These are phyloP conservation scores for Paraglomus brasilianum DNA, from an alignment of 192 early-diverging fungal genomes.

Conservation along the genomic window DNA sequence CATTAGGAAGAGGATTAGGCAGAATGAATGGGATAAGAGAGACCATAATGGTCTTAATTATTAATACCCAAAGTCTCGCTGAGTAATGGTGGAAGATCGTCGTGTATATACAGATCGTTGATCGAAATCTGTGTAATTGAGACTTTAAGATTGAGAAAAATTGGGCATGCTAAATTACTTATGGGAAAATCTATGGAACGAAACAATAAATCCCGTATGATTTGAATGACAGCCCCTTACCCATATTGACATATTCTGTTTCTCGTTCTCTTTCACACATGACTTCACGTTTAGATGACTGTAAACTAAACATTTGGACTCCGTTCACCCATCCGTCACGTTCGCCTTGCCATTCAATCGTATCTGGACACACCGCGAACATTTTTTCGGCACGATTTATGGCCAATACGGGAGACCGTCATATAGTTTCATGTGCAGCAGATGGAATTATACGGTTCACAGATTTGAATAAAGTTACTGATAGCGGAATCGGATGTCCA, in stretches of 20 bases:
- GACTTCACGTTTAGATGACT: constrained; percentile 42
- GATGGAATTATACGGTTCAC: constrained; percentile 61
- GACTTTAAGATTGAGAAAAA: too few relatives aligned
- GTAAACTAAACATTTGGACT: constrained; percentile 44
- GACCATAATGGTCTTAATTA: background rate
- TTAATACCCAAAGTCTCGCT: background rate
- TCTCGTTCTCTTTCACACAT: background rate
- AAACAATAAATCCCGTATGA: background rate
- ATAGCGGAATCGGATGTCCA: constrained; percentile 26
- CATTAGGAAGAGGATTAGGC: too few relatives aligned
- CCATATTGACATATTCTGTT: background rate
- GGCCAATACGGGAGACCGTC: constrained; percentile 53
- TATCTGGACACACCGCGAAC: constrained; percentile 67
- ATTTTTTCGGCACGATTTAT: constrained; percentile 77
- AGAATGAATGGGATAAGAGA: background rate
- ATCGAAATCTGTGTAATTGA: background rate
- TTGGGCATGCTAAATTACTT: too few relatives aligned
- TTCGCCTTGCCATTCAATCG: constrained; percentile 43
- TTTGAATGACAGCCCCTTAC: background rate
- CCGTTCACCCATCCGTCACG: constrained; percentile 34
- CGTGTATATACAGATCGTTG: background rate
- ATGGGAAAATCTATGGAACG: too few relatives aligned
- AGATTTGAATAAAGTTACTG: constrained; percentile 30
- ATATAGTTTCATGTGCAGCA: constrained; percentile 62
- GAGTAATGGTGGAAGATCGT: too few relatives aligned